A percentile compares a stretch with the other conserved stretches of the same genome.
Conservation (phyloP, 768 basidiomycete species). For the Exidia glandulosa region DNA sequence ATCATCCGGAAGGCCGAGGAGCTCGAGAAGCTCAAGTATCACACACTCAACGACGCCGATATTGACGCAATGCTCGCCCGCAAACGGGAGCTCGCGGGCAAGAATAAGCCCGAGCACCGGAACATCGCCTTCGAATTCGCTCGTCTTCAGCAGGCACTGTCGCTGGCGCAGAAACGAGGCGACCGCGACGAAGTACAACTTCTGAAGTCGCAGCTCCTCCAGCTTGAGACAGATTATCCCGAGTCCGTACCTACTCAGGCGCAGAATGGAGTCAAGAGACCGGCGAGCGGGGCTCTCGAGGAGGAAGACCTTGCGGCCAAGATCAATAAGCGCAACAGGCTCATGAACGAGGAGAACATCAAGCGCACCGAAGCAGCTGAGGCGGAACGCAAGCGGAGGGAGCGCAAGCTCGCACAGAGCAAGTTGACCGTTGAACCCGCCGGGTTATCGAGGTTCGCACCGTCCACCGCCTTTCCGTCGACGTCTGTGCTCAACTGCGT, state of each 20-base stretch:
- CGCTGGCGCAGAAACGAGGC: not conserved
- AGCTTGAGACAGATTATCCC: not conserved
- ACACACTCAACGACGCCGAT: constrained; percentile 63
- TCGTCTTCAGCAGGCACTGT: not conserved
- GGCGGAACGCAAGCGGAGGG: constrained; percentile 57
- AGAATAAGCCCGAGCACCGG: not conserved
- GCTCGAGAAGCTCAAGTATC: constrained; percentile 44
- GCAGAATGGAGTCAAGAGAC: not conserved
- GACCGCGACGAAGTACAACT: not conserved
- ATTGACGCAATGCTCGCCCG: not conserved
- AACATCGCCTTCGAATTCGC: not conserved
- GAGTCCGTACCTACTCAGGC: not conserved
- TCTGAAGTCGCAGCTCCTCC: not conserved
- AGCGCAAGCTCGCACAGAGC: constrained; percentile 24
- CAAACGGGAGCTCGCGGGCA: not conserved
- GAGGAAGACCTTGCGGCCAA: constrained; percentile 49
- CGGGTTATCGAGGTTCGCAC: too few relatives aligned
- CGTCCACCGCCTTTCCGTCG: too few relatives aligned
- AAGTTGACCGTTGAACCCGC: too few relatives aligned
- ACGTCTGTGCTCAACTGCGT: too few relatives aligned
- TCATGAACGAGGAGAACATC: constrained; percentile 70
- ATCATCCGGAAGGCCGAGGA: constrained; percentile 56
- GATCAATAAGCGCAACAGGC: constrained; percentile 86
- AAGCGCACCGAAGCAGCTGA: constrained; percentile 63
- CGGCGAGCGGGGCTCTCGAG: constrained; percentile 7